These are phyloP conservation scores for Oryza coarctata DNA, from an alignment of 176 grass and related monocot genomes.

Conservation along the genomic window DNA sequence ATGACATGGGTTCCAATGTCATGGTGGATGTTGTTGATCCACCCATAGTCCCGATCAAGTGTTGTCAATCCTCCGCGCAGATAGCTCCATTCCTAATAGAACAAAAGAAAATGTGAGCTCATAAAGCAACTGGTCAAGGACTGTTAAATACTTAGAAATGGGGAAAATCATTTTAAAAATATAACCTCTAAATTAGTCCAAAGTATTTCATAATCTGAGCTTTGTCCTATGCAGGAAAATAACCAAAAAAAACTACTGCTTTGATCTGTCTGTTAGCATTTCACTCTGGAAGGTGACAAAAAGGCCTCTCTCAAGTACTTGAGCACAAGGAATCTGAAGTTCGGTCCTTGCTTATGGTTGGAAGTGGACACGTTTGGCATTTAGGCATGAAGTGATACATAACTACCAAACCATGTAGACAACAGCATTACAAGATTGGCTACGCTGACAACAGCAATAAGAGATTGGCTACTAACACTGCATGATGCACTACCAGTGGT, in stretches of 20 bases:
- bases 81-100: slow-evolving; percentile 89
- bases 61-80: slow-evolving; percentile 90
- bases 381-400: slow-evolving; percentile 4
- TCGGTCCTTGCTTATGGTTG: neutral
- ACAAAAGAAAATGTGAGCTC: slow-evolving; percentile 1
- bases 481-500: neutral
- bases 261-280: slow-evolving; percentile 14
- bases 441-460: slow-evolving; percentile 6
- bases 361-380: neutral
- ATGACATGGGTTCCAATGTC: slow-evolving; percentile 97
- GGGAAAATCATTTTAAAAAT: neutral
- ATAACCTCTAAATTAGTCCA: neutral
- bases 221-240: neutral
- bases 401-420: slow-evolving; percentile 6
- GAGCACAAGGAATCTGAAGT: neutral
- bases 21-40: slow-evolving; percentile 92
- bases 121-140: slow-evolving; percentile 3
- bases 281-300: neutral
- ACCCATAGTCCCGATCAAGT: slow-evolving; percentile 85
- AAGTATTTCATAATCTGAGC: neutral
- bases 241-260: neutral
- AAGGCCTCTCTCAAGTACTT: neutral
- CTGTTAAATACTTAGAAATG: neutral
- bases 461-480: neutral
- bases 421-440: neutral